phyloP scores from a whole-genome alignment of 176 grass and related monocot species.

The Rhipidocladum racemiflorum region DNA sequence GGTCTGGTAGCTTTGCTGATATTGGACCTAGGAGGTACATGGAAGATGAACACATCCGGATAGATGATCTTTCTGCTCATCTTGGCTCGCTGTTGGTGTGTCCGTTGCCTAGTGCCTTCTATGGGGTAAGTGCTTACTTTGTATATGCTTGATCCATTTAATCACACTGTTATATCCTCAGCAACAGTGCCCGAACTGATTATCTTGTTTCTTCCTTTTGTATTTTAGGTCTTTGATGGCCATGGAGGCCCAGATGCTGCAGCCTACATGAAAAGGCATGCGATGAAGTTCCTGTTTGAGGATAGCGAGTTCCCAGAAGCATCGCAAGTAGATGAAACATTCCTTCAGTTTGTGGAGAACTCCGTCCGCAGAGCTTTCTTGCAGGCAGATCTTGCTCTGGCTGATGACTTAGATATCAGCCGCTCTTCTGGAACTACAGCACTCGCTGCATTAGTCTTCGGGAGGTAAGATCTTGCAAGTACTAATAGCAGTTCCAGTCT shows the following conservation, averaged over 20 bases:
- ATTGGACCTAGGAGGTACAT: slow-evolving; percentile 82
- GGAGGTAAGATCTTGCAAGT: slow-evolving; percentile 46
- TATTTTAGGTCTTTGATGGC: slow-evolving; percentile 81
- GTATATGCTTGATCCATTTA: background rate
- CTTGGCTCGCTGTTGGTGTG: slow-evolving; percentile 60
- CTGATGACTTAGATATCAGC: slow-evolving; percentile 56
- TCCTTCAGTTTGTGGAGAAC: slow-evolving; percentile 54
- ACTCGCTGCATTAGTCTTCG: slow-evolving; percentile 66
- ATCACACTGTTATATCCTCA: background rate
- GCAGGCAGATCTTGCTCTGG: slow-evolving; percentile 66
- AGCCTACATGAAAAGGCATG: slow-evolving; percentile 90
- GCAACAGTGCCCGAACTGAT: background rate
- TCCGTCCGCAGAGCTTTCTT: slow-evolving; percentile 59
- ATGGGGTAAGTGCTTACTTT: slow-evolving; percentile 51
- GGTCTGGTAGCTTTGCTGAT: slow-evolving; percentile 82
- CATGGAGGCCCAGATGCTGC: slow-evolving; percentile 84
- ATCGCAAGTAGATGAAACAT: slow-evolving; percentile 43
- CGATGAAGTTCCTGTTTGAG: slow-evolving; percentile 76
- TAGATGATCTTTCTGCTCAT: slow-evolving; percentile 83
- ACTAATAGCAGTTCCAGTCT: too few relatives aligned
- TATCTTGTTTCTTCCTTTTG: background rate
- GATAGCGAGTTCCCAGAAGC: slow-evolving; percentile 69
- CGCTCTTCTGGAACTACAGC: slow-evolving; percentile 84
- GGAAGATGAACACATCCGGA: slow-evolving; percentile 97
- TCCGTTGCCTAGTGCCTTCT: slow-evolving; percentile 84